Evolutionary conservation across 73 alveolate genomes (phyloP), one percentile per base, ranked within the genome.

Genomic region (Paramecium sonneborni): DNA sequence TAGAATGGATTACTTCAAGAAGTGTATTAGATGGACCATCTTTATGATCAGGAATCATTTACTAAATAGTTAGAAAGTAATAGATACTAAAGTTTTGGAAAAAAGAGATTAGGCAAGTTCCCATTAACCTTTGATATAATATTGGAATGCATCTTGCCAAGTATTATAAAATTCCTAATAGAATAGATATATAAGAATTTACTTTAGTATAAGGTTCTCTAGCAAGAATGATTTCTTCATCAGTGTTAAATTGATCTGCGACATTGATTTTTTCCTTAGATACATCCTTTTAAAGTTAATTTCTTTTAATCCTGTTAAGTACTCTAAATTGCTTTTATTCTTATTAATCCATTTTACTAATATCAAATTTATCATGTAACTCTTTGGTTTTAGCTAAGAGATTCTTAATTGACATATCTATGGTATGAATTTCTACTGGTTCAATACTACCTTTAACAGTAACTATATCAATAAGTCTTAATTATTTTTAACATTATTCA

Each of bases 101-200:
- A 96, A 94, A 55, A 76, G 52, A 76, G 92, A 96, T 86, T 95
- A 92, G 18, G 99, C 99, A 76, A 94, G 88, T 1, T 55, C 74
- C 99, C 99, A 97, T 41, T 95, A 76, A 6, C 99, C 99, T 38
- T 96, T 95, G 85, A 93, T 85, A 84, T 96, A 97, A 30, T 89
- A 79, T 30, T 95, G 67, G 89, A 97, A 95, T 24, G 96, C 99
- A 79, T 62, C 57, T 55, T 89, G 82, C 94, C 97, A 97, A 15
- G 48, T 57, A 9, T 93, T 90, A 34, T 92, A 82, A 87, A 97
- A 97, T 86, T 94, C 39, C 84, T 62, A 62, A 14, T 23, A 2
- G n/a, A 3, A 3, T 18, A 52, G 20, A 26, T 1, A 12, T 14
- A 62, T 62, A 32, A 26, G 6, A 48, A 48, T 18, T 62, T 62